phyloP scores from a whole-genome alignment of 306 rosid genomes.

The Trifolium fragiferum region DNA sequence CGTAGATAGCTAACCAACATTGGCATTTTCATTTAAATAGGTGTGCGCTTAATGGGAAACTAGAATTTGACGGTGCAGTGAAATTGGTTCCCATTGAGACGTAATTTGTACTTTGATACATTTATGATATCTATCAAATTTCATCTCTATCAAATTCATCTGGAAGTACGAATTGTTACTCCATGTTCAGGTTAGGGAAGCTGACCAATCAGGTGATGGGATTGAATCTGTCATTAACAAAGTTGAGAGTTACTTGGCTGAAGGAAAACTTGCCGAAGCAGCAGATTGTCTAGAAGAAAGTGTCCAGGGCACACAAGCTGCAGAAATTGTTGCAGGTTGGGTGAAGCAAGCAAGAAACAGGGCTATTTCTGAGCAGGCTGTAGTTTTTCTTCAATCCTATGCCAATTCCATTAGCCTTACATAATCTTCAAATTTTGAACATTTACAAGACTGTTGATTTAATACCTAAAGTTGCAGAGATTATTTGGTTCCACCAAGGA shows the following conservation, averaged over 20 bases:
- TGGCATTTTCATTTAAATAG: conserved; percentile 16
- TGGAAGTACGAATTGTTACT: conserved; percentile 10
- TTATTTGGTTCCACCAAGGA: conserved; percentile 28
- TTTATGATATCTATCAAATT: conserved; percentile 11
- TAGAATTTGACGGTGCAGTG: conserved; percentile 22
- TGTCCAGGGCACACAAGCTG: conserved; percentile 76
- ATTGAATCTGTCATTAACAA: conserved; percentile 82
- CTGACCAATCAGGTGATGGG: conserved; percentile 77
- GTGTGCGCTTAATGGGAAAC: conserved; percentile 33
- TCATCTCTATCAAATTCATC: conserved; percentile 6
- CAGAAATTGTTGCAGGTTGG: conserved; percentile 75
- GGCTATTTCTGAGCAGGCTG: conserved; percentile 95
- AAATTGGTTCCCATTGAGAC: conserved; percentile 14
- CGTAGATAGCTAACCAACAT: conserved; percentile 32
- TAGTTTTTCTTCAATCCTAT: conserved; percentile 77
- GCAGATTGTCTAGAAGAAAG: conserved; percentile 88
- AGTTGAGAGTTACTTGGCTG: conserved; percentile 80
- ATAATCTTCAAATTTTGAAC: conserved; percentile 44
- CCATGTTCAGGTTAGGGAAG: conserved; percentile 70
- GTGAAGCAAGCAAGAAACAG: conserved; percentile 80
- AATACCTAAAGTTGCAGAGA: conserved; percentile 39
- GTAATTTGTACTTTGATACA: not conserved
- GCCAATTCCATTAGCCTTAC: conserved; percentile 77
- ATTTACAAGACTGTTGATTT: conserved; percentile 40
- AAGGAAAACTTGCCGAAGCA: conserved; percentile 87